A percentile compares a stretch with the other conserved stretches of the same genome.
Evolutionary conservation across 495 filamentous ascomycete species (phyloP).

Genomic region (Cercophora scortea): DNA sequence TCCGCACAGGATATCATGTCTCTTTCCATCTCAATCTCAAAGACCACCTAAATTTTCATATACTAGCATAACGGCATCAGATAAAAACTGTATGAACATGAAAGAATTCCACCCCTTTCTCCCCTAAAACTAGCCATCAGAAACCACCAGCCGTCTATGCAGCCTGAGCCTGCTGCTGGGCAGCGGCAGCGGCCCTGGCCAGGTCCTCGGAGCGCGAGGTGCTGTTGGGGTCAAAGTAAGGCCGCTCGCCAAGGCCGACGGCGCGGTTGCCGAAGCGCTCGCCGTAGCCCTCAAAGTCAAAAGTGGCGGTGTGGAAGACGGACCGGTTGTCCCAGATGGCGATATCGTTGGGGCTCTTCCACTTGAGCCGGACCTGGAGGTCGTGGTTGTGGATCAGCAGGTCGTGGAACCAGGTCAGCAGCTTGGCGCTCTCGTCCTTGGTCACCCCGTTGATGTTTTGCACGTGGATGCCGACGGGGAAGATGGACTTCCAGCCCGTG

Average conservation of each 20-base stretch:
- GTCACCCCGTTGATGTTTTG: slow-evolving; percentile 58
- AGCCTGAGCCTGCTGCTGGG: too few species aligned
- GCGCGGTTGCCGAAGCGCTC: slow-evolving; percentile 53
- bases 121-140: too few species aligned
- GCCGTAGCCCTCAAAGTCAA: slow-evolving; percentile 54
- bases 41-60: too few species aligned
- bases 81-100: too few species aligned
- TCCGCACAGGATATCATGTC: too few species aligned
- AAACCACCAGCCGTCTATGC: too few species aligned
- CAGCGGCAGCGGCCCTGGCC: slow-evolving; percentile 3
- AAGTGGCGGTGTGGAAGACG: slow-evolving; percentile 60
- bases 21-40: neutral
- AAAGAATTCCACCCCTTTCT: too few species aligned
- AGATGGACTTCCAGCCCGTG: slow-evolving; percentile 70
- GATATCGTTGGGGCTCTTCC: slow-evolving; percentile 52
- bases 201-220: slow-evolving; percentile 49
- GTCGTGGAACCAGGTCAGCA: slow-evolving; percentile 51
- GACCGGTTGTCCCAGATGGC: slow-evolving; percentile 75
- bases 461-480: slow-evolving; percentile 54
- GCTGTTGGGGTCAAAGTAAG: slow-evolving; percentile 55
- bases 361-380: slow-evolving; percentile 60
- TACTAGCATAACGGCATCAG: too few species aligned
- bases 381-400: slow-evolving; percentile 68
- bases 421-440: slow-evolving; percentile 49
- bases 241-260: slow-evolving; percentile 57